Base-by-base conservation (phyloP, 2,329 filamentous ascomycete species). In the Fusarium piperis region DNA sequence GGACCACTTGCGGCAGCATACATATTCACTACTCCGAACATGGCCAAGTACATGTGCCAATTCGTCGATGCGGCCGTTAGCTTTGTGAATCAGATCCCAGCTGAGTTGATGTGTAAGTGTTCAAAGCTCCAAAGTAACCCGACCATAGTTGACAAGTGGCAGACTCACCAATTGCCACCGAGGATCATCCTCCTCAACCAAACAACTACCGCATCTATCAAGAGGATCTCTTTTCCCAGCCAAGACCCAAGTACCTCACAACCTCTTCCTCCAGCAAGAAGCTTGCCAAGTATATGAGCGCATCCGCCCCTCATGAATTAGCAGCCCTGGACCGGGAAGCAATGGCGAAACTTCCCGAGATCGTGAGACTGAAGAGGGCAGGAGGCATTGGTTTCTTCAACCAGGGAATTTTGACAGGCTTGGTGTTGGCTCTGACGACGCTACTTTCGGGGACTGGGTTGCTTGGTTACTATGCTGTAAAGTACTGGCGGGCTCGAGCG, bases 331-430 rank as follows among this genome's bases (percentile, higher is more conserved):
- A 72, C 2, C 12, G 56, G 0, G 69, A 72, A 12, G 70, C 70
- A 15, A 72, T 58, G 0, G 59, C 26, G 26, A 60, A 36, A 4
- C 38, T 72, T 0, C 65, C 57, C 0, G 69, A 70, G 6, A 70
- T 70, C 46, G 66, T 58, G 2, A 28, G 69, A 1, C 30, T 59
- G 12, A 67, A 67, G 7, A 70, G 70, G 6, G 66, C 33, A 2
- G 48, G 66, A 0, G 52, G 48, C 0, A 68, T 72, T 23, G 70
- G 70, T 0, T 73, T 72, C 20, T 72, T 72, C 8, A 61, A 73
- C 2, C 70, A 72, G 13, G 70, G 70, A 9, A 72, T 72, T 4
- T 62, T 72, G 8, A 72, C 70, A 0, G 69, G 70, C 23, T 16
- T 72, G 12, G 57, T 64, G 0, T 52, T 72, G 8, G 32, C 67